Base-by-base conservation (phyloP, 768 basidiomycete species). In the Mycena filopes region DNA sequence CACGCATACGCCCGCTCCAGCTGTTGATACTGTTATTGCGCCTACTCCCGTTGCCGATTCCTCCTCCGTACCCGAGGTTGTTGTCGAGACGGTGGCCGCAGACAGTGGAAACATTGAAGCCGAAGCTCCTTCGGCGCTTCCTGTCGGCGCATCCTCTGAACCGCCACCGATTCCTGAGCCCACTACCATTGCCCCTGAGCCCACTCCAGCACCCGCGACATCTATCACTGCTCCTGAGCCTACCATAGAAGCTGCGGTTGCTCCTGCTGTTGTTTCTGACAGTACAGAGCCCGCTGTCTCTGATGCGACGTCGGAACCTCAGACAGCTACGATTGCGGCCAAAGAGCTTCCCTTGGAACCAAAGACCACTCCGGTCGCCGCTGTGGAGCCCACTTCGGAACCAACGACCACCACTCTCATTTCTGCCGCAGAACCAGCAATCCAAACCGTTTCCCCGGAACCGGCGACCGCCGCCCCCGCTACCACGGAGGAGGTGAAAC, bases 1-100 rank as follows among this genome's bases (percentile, higher is more conserved):
- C 25, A 74, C 72, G n/a, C 72, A 74, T 63, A 59, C 68, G 11
- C 69, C 65, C 18, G 46, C 62, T 47, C 23, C 54, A 7, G 6
- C 56, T 31, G 26, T 16, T 15, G 56, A n/a, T 21, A 10, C 49
- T 29, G n/a, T 48, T 15, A 16, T 40, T n/a, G 11, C 29, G 25
- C 20, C 15, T 18, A 8, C 46, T 31, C 9, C 46, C 28, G 20
- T 28, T 13, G 41, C 26, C 13, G 31, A 20, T 11, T 15, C 10
- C 16, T 23, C 51, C 9, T 47, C 56, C 8, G 46, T 40, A 15
- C 51, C 60, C 9, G 46, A 10, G 18, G 48, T 25, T 12, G n/a
- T 70, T 13, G 56, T 67, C 50, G 63, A 68, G 25, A 38, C 60
- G 4, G 33, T 23, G 33, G n/a, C 26, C n/a, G 25, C 60, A 6